Evolutionary conservation across 2,329 filamentous ascomycete genomes (phyloP).

Genomic region (Phialophora verrucosa): DNA sequence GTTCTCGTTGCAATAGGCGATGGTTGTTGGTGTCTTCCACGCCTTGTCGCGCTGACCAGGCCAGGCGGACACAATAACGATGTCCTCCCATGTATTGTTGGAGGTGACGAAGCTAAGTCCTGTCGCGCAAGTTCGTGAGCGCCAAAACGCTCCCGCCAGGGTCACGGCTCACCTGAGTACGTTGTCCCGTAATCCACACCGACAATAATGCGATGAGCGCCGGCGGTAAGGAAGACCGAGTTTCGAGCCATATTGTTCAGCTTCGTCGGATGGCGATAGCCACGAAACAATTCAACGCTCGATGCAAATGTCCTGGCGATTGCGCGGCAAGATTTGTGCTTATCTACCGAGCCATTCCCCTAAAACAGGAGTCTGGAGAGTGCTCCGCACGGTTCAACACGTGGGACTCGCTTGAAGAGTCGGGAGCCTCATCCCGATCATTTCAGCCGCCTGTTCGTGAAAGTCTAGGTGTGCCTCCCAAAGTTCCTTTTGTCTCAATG

Average conservation of each 20-base stretch:
- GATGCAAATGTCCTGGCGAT: not conserved
- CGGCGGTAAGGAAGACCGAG: not conserved
- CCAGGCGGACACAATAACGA: constrained; percentile 40
- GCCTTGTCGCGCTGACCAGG: constrained; percentile 34
- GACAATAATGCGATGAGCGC: constrained; percentile 28
- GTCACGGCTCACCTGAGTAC: constrained; percentile 19
- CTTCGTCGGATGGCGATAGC: not conserved
- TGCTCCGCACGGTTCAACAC: not conserved
- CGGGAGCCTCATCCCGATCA: not conserved
- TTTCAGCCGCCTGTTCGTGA: not conserved
- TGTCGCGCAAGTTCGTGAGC: not conserved
- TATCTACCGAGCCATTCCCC: not conserved
- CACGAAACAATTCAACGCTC: not conserved
- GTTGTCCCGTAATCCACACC: constrained; percentile 39
- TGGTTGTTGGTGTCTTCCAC: constrained; percentile 41
- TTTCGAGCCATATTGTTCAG: not conserved
- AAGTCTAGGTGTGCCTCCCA: not conserved
- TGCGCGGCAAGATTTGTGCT: not conserved
- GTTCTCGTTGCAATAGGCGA: constrained; percentile 41
- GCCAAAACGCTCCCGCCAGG: not conserved
- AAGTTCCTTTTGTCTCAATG: not conserved
- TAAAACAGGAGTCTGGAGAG: not conserved
- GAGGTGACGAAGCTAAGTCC: constrained; percentile 18
- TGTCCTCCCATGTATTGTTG: constrained; percentile 23
- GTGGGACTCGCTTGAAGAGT: not conserved